phyloP scores from a whole-genome alignment of 225 moss, liverwort and hornwort genomes.

The Asterella californica region DNA sequence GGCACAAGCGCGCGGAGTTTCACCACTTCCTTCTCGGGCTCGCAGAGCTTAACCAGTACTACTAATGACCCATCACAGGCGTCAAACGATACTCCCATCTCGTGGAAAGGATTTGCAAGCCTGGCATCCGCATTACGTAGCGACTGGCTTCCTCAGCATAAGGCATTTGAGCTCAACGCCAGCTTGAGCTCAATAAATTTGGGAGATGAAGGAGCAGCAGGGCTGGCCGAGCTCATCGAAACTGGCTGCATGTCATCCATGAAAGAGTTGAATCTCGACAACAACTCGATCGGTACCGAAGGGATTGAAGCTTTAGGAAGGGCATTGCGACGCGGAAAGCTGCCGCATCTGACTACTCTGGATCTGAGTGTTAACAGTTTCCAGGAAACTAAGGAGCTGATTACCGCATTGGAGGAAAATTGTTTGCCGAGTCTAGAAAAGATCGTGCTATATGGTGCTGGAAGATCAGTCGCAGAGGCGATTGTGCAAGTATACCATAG shows the following conservation, averaged over 20 bases:
- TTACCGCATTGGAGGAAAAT: conserved; percentile 15
- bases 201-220: conserved; percentile 23
- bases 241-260: conserved; percentile 21
- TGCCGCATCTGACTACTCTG: conserved; percentile 11
- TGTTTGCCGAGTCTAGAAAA: conserved; percentile 24
- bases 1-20: background rate
- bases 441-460: conserved; percentile 21
- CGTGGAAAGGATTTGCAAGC: conserved; percentile 30
- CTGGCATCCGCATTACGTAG: conserved; percentile 14
- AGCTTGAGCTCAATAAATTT: conserved; percentile 17
- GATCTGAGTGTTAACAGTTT: conserved; percentile 18
- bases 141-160: conserved; percentile 8
- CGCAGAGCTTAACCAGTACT: background rate
- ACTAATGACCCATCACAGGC: background rate
- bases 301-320: conserved; percentile 28
- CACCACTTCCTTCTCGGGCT: background rate
- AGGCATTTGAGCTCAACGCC: conserved; percentile 1
- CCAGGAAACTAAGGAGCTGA: conserved; percentile 13
- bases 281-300: conserved; percentile 20
- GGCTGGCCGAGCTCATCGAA: conserved; percentile 28
- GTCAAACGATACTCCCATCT: background rate
- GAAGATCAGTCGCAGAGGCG: conserved; percentile 18
- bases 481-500: conserved; percentile 19
- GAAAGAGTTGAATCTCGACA: conserved; percentile 21
- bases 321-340: conserved; percentile 13